Conservation (phyloP, 2,329 filamentous ascomycete species). For the Coniochaeta ligniaria region DNA sequence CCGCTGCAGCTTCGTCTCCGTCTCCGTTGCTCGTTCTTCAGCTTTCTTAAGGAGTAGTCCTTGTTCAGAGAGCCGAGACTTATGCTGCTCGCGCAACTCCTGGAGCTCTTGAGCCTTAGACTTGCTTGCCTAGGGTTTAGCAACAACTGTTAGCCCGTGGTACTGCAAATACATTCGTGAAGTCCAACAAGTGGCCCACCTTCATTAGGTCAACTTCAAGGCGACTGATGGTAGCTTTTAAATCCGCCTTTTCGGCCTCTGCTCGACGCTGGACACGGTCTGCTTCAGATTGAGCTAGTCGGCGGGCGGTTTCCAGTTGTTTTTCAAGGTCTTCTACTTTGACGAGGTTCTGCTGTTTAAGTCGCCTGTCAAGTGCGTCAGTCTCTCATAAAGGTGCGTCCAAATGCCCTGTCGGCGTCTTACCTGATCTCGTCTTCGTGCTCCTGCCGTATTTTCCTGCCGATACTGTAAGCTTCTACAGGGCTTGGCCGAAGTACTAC, state of each 20-base stretch:
- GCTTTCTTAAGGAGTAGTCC: conserved; percentile 14
- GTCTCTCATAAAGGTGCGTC: background rate
- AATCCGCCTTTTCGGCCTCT: conserved; percentile 57
- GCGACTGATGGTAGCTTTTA: conserved; percentile 52
- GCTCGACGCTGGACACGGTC: conserved; percentile 39
- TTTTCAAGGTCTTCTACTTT: conserved; percentile 14
- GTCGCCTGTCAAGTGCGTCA: background rate
- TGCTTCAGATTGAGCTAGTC: conserved; percentile 38
- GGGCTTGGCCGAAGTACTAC: background rate
- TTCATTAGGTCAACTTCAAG: conserved; percentile 58
- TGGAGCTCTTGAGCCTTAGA: conserved; percentile 43
- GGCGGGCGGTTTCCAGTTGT: conserved; percentile 33
- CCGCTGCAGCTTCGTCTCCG: conserved; percentile 17
- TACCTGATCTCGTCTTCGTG: background rate
- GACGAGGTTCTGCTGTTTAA: background rate
- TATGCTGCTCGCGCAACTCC: conserved; percentile 43
- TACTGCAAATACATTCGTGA: background rate
- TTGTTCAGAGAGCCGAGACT: conserved; percentile 18
- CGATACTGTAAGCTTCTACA: background rate
- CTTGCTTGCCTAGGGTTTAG: conserved; percentile 44
- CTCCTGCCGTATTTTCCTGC: background rate
- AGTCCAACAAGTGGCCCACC: conserved; percentile 24
- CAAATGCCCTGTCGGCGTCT: background rate
- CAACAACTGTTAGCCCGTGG: background rate
- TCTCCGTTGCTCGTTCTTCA: conserved; percentile 26